Evolutionary conservation across 108 stramenopile genomes (phyloP).

Genomic region (Skeletonema potamos): DNA sequence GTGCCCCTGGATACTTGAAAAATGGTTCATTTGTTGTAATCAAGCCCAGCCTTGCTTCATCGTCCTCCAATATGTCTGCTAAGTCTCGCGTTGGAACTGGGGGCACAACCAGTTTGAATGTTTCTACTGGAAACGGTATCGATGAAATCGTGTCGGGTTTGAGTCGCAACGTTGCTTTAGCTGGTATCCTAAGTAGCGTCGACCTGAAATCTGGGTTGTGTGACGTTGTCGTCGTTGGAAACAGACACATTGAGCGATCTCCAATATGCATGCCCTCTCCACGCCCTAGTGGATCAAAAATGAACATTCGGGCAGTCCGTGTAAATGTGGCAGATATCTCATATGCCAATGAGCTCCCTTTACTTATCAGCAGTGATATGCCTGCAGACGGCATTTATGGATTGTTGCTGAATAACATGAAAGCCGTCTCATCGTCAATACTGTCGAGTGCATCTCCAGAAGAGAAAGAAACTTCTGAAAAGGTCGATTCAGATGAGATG

Average conservation of each 20-base stretch:
- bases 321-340: constrained; percentile 61
- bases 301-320: constrained; percentile 70
- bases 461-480: neutral
- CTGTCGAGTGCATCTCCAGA: neutral
- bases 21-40: constrained; percentile 64
- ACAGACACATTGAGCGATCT: constrained; percentile 2
- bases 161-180: constrained; percentile 54
- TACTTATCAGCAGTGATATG: constrained; percentile 41
- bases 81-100: constrained; percentile 13
- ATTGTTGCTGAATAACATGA: constrained; percentile 12
- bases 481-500: neutral
- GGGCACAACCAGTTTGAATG: constrained; percentile 37
- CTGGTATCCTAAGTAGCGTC: constrained; percentile 74
- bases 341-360: constrained; percentile 62
- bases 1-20: constrained; percentile 35
- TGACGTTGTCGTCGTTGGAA: constrained; percentile 66
- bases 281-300: neutral
- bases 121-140: constrained; percentile 71
- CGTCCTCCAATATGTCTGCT: constrained; percentile 47
- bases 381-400: constrained; percentile 8
- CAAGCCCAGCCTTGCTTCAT: constrained; percentile 62
- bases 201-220: constrained; percentile 71
- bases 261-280: neutral
- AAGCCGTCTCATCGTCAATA: constrained; percentile 6
- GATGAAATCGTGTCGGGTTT: constrained; percentile 77